phyloP scores from a whole-genome alignment of 73 alveolate species.

The Tetrahymena elliotti region DNA sequence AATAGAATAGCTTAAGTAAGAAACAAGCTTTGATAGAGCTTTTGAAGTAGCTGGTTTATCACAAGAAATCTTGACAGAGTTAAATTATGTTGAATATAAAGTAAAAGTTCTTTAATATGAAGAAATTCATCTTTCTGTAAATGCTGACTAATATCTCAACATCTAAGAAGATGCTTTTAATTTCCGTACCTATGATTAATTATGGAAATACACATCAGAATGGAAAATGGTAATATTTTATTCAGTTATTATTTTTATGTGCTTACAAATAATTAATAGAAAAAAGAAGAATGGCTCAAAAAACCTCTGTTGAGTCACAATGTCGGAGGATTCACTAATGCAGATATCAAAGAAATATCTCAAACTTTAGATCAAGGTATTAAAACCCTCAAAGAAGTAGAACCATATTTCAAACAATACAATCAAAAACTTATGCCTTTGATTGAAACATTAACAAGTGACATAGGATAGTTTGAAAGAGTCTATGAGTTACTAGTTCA shows the following conservation, averaged over 20 bases:
- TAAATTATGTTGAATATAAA: background rate
- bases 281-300: background rate
- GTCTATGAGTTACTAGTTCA: background rate
- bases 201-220: background rate
- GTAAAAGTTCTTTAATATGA: background rate
- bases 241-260: background rate
- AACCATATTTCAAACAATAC: background rate
- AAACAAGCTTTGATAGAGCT: background rate
- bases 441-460: background rate
- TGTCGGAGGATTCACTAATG: background rate
- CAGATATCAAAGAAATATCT: background rate
- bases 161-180: background rate
- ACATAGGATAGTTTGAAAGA: background rate
- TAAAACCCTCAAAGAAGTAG: background rate
- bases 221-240: background rate
- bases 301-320: background rate
- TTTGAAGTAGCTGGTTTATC: background rate
- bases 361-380: background rate
- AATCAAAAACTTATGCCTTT: background rate
- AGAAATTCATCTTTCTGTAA: background rate
- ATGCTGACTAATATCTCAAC: background rate
- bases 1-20: background rate
- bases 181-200: background rate
- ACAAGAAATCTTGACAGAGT: background rate
- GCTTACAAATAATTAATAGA: background rate